Conservation (phyloP, 2,329 filamentous ascomycete species). For the Trichocomaceae sp. region DNA sequence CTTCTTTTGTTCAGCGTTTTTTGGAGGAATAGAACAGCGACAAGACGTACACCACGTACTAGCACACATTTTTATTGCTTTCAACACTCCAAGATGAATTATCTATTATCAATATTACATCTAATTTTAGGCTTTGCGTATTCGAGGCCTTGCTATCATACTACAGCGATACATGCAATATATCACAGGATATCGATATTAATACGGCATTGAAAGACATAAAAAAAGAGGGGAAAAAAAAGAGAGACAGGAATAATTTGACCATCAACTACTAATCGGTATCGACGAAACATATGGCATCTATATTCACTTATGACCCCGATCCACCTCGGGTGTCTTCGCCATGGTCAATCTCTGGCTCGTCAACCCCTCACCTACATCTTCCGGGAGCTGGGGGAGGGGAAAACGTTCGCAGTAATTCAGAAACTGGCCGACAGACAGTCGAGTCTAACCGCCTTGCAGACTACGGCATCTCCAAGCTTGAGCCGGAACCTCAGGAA, state of each 20-base stretch:
- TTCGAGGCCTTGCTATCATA: conserved; percentile 6
- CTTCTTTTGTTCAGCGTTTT: not conserved
- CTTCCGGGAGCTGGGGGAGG: conserved; percentile 21
- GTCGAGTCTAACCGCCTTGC: conserved; percentile 35
- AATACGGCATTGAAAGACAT: not conserved
- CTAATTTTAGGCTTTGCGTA: conserved; percentile 12
- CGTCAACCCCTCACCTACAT: conserved; percentile 33
- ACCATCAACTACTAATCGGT: not conserved
- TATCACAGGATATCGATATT: conserved; percentile 4
- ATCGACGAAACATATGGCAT: conserved; percentile 58
- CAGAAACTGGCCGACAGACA: conserved; percentile 34
- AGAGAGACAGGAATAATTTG: not conserved
- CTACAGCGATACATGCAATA: conserved; percentile 9
- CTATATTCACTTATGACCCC: conserved; percentile 90
- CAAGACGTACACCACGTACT: not conserved
- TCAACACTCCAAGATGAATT: conserved; percentile 18
- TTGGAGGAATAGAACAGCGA: conserved; percentile 3
- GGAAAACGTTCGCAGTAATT: conserved; percentile 22
- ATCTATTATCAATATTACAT: conserved; percentile 13
- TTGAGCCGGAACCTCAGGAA: conserved; percentile 86
- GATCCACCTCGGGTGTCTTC: conserved; percentile 83
- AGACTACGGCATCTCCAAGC: conserved; percentile 62
- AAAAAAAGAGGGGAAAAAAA: conserved; percentile 2
- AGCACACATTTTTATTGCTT: not conserved
- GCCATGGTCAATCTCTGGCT: conserved; percentile 67